Conservation (phyloP, 179 eudicot genomes). For the Vitellaria paradoxa region DNA sequence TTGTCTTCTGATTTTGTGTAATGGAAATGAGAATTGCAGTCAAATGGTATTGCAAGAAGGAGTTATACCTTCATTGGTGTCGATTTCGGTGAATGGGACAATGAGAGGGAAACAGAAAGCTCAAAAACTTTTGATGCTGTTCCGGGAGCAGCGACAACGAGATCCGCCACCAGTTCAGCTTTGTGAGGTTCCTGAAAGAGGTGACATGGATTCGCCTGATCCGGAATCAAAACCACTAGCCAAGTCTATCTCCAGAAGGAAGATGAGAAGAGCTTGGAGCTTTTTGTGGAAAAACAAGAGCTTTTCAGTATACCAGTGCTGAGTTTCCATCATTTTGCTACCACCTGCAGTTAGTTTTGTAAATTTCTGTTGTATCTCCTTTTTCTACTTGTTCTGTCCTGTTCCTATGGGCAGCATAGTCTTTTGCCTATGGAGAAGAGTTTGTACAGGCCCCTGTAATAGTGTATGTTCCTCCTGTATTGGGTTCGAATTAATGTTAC, state of each 20-base stretch:
- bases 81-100: conserved; percentile 85
- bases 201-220: conserved; percentile 21
- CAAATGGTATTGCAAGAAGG: conserved; percentile 96
- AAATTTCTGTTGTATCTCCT: conserved; percentile 14
- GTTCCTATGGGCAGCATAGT: neutral
- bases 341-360: conserved; percentile 8
- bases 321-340: conserved; percentile 1
- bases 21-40: conserved; percentile 67
- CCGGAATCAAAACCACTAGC: conserved; percentile 37
- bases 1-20: conserved; percentile 76
- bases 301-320: conserved; percentile 46
- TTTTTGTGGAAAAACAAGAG: conserved; percentile 61
- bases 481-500: too few relatives aligned
- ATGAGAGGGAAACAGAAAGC: conserved; percentile 83
- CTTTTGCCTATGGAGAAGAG: conserved; percentile 8
- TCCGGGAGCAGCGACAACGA: conserved; percentile 86
- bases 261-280: conserved; percentile 31
- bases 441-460: conserved; percentile 28
- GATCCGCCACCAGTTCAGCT: conserved; percentile 48
- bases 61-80: conserved; percentile 85
- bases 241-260: conserved; percentile 42
- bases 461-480: too few relatives aligned
- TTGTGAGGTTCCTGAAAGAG: conserved; percentile 24
- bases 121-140: conserved; percentile 84
- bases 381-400: neutral